Base-by-base conservation (phyloP, 2,329 filamentous ascomycete species). In the Ascosphaera acerosa region DNA sequence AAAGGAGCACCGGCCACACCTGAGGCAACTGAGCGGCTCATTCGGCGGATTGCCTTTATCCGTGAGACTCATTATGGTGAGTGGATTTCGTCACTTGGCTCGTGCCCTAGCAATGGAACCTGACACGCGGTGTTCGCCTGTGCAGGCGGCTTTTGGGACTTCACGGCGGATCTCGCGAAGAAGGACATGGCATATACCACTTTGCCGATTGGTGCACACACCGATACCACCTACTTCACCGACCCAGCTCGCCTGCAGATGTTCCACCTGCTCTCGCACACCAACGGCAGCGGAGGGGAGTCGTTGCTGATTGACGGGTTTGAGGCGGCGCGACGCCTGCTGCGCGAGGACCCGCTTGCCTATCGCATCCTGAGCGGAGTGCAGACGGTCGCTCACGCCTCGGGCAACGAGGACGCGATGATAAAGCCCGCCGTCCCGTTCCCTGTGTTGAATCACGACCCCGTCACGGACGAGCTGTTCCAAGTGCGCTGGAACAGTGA, bases 181-280 rank as follows among this genome's bases (percentile, higher is more conserved):
- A 82, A 82, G 39, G 81, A 91, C 44, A 89, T 77, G 2, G 81
- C 81, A 3, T 97, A 94, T 54, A 92, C 84, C 2, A 80, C 75
- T 42, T 61, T 87, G 31, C 70, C 71, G 1, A 64, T 97, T 2
- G 67, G 70, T 14, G 73, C 76, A 1, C 87, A 97, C 51, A 94
- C 84, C 1, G 87, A 97, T 53, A 94, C 69, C 4, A 91, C 84
- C 1, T 94, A 97, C 52, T 94, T 94, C 54, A 81, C 70, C 15
- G 84, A 94, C 38, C 84, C 87, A 0, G 72, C 77, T 2, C 80
- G 84, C 6, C 62, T 97, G 19, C 87, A 97, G 49, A 70, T 87
- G 16, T 89, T 97, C 51, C 87, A 97, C 46, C 59, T 92, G 29
- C 64, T 94, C 17, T 87, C 77, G 0, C 78, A 89, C 48, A 73